A percentile compares a stretch with the other conserved stretches of the same genome.
Evolutionary conservation across 2,329 filamentous ascomycete species (phyloP).

Genomic region (Ascocoryne sarcoides): DNA sequence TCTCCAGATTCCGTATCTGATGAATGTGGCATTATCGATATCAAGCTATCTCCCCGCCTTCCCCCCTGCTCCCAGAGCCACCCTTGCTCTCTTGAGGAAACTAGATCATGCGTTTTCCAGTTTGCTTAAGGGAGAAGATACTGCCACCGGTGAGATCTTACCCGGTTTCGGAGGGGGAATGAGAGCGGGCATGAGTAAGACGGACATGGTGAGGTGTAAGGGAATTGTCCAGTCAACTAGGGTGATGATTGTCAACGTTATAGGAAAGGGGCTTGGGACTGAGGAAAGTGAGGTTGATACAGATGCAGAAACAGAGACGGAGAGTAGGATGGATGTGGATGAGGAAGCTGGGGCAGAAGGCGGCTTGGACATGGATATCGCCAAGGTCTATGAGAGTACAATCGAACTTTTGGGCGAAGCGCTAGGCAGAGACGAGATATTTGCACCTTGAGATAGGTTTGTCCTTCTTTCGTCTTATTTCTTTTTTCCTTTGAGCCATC

Average conservation of each 20-base stretch:
- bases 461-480: no score
- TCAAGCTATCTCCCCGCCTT: slow-evolving; percentile 67
- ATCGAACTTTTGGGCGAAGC: slow-evolving; percentile 65
- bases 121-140: slow-evolving; percentile 58
- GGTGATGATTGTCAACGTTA: slow-evolving; percentile 58
- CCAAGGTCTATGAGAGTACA: slow-evolving; percentile 70
- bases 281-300: slow-evolving; percentile 30
- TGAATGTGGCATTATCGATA: slow-evolving; percentile 67
- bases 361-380: slow-evolving; percentile 56
- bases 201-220: slow-evolving; percentile 81
- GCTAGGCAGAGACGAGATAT: slow-evolving; percentile 40
- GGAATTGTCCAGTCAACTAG: slow-evolving; percentile 72
- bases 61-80: slow-evolving; percentile 54
- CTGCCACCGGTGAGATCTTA: slow-evolving; percentile 54
- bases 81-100: slow-evolving; percentile 66
- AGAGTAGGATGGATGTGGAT: not conserved
- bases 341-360: not conserved
- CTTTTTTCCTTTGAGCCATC: no score
- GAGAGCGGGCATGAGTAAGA: slow-evolving; percentile 56
- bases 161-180: slow-evolving; percentile 60
- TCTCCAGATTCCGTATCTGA: slow-evolving; percentile 75
- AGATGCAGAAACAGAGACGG: not conserved
- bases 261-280: slow-evolving; percentile 45
- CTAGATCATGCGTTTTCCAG: slow-evolving; percentile 78
- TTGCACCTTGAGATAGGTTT: no score